A percentile compares a stretch with the other conserved stretches of the same genome.
These are phyloP conservation scores for Pseudogymnoascus sp. DNA, from an alignment of 2,329 filamentous ascomycete species.

Conservation along the genomic window DNA sequence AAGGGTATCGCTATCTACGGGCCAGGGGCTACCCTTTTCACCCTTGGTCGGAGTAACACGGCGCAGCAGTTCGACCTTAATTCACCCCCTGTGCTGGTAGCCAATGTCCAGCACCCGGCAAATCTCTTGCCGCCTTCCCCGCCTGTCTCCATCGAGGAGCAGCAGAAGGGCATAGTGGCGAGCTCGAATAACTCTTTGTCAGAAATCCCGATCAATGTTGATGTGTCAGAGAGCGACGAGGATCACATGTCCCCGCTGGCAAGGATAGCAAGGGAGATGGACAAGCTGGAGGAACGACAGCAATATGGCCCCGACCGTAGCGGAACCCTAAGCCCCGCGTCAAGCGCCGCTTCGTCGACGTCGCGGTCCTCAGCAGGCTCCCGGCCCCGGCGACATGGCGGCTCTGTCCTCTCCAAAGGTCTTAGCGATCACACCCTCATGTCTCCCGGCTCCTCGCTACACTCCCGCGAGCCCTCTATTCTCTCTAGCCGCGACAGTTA, in stretches of 20 bases:
- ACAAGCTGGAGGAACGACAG: conserved; percentile 28
- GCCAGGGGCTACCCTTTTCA: conserved; percentile 85
- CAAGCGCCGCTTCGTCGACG: conserved; percentile 32
- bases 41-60: conserved; percentile 76
- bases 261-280: conserved; percentile 64
- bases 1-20: conserved; percentile 81
- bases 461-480: conserved; percentile 26
- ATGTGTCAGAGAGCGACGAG: conserved; percentile 66
- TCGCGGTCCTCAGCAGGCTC: conserved; percentile 49
- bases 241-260: conserved; percentile 69
- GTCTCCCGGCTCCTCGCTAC: conserved; percentile 54
- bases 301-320: conserved; percentile 21
- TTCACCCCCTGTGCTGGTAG: conserved; percentile 69
- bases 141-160: conserved; percentile 71
- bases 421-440: conserved; percentile 60
- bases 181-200: conserved; percentile 29
- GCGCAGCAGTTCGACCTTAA: conserved; percentile 95
- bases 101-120: conserved; percentile 79
- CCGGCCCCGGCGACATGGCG: conserved; percentile 41
- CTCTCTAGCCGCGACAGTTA: conserved; percentile 41
- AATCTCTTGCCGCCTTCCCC: conserved; percentile 72
- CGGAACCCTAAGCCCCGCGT: conserved; percentile 27
- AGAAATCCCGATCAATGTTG: conserved; percentile 48
- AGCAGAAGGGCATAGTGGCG: conserved; percentile 36
- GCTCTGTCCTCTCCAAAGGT: conserved; percentile 45